Evolutionary conservation across 345 rosid genomes (phyloP), one percentile per base, ranked within the genome.

Genomic region (Nephelium lappaceum): DNA sequence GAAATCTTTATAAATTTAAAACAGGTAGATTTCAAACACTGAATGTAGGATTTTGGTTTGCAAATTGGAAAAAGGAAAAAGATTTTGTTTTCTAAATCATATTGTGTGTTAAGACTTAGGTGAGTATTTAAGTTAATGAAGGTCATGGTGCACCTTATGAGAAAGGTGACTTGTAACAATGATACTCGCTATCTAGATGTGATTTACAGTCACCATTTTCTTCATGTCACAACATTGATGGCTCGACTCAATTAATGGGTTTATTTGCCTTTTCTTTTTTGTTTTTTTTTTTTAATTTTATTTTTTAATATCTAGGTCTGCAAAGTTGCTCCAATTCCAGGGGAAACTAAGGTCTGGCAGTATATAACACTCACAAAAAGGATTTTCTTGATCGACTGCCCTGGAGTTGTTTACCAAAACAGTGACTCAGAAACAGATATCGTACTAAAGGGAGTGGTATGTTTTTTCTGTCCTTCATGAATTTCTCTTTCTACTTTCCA

Each of bases 261-360:
- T n/a, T n/a, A n/a, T n/a, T n/a, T n/a, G n/a, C n/a, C n/a, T n/a
- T n/a, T n/a, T n/a, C n/a, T n/a, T n/a, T n/a, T n/a, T n/a, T n/a
- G n/a, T n/a, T n/a, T n/a, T n/a, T n/a, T n/a, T n/a, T n/a, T n/a
- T n/a, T n/a, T n/a, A n/a, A n/a, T n/a, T n/a, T n/a, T n/a, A n/a
- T n/a, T n/a, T n/a, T n/a, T n/a, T n/a, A n/a, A n/a, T 81, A 11
- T 21, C 2, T 45, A 95, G 99, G 98, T 96, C 75, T 94, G 99
- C 90, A 96, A 91, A 86, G 99, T 93, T 77, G 99, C 99, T 83
- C 98, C 99, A 27, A 94, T 96, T 79, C 99, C 99, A 0, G 99
- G 98, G 73, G 99, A 96, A 87, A 96, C 99, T 9, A 94, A 94
- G 85, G 98, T 94, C 62, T 96, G 99, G 99, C 99, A 96, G 75